phyloP scores from a whole-genome alignment of 164 flowering plant species.

The Piper longum region DNA sequence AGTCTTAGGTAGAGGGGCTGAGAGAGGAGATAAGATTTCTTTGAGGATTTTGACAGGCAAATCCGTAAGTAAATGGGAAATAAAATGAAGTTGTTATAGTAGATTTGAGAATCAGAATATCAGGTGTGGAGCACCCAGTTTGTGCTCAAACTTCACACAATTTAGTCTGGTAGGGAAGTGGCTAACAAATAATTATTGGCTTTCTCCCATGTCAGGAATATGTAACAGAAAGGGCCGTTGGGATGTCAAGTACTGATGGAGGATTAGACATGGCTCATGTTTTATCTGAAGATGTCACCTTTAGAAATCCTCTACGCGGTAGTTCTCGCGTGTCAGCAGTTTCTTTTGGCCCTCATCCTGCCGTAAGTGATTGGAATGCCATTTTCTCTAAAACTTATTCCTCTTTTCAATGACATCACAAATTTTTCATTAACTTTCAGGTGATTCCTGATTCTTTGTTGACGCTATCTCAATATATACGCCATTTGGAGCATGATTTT shows the following conservation, averaged over 20 bases:
- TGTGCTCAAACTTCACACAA: too few relatives aligned
- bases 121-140: too few relatives aligned
- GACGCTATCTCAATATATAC: constrained; percentile 58
- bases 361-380: constrained; percentile 23
- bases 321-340: constrained; percentile 30
- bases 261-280: constrained; percentile 13
- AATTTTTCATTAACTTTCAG: constrained; percentile 18
- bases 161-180: not conserved
- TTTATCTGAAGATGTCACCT: constrained; percentile 26
- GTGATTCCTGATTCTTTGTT: constrained; percentile 79
- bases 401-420: not conserved
- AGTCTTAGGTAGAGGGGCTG: too few relatives aligned
- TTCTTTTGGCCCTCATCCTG: constrained; percentile 41
- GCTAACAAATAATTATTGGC: not conserved
- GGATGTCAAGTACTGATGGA: constrained; percentile 14
- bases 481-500: constrained; percentile 47
- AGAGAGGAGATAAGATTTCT: too few relatives aligned
- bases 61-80: too few relatives aligned
- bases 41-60: too few relatives aligned
- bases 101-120: too few relatives aligned
- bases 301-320: constrained; percentile 17
- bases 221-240: constrained; percentile 22
- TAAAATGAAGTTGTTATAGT: too few relatives aligned
- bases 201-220: constrained; percentile 22
- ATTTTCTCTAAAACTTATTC: not conserved